Conservation (phyloP, 108 stramenopile species). For the Pseudonitzschia delicatissima region DNA sequence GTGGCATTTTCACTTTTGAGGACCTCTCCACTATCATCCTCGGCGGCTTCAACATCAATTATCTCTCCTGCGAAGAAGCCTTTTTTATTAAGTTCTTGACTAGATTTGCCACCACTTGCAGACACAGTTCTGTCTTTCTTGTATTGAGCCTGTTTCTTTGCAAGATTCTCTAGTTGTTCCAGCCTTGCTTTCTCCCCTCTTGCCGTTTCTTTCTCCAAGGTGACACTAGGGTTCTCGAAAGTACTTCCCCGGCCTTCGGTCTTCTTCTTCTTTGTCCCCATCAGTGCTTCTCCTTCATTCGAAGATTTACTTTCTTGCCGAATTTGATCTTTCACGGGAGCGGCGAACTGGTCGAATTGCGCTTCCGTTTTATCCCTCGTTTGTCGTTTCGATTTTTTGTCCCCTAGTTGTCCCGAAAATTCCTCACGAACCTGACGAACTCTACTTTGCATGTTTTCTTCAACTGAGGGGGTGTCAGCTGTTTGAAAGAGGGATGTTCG, state of each 20-base stretch:
- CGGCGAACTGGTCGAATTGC: not conserved
- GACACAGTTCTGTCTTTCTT: not conserved
- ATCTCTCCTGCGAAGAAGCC: not conserved
- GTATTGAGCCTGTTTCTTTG: slow-evolving; percentile 1
- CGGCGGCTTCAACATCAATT: slow-evolving; percentile 1
- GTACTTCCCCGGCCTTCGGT: not conserved
- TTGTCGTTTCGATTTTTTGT: not conserved
- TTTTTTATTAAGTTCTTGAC: not conserved
- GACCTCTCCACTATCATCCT: slow-evolving; percentile 6
- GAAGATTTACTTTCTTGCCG: not conserved
- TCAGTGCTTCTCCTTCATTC: not conserved
- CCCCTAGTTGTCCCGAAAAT: not conserved
- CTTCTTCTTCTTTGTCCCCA: slow-evolving; percentile 10
- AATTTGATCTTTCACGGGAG: not conserved
- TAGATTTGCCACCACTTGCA: not conserved
- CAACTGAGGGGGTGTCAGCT: not conserved
- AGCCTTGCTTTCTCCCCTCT: not conserved
- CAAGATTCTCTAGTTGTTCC: slow-evolving; percentile 9
- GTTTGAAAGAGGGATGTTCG: not conserved
- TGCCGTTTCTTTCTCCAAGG: not conserved
- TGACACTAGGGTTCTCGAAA: not conserved
- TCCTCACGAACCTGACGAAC: not conserved
- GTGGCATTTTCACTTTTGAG: not conserved
- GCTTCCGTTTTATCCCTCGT: not conserved
- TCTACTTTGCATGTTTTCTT: slow-evolving; percentile 4